These are phyloP conservation scores for Aspergillus fischeri DNA, from an alignment of 2,329 filamentous ascomycete genomes.

Conservation along the genomic window DNA sequence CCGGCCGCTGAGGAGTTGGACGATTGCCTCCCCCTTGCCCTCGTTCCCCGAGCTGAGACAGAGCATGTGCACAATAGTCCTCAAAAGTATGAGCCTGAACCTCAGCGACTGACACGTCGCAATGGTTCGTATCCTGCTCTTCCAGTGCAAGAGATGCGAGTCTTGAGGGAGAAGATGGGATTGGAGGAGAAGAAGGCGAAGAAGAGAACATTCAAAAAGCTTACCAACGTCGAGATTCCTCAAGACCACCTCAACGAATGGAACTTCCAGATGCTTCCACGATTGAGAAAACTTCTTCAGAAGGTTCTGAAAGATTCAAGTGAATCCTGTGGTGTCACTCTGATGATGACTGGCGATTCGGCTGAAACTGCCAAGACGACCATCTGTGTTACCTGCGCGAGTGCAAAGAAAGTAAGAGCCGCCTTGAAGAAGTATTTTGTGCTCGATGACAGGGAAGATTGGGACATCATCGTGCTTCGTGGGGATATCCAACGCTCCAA, in stretches of 20 bases:
- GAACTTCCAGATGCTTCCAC: constrained; percentile 55
- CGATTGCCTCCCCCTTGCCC: constrained; percentile 39
- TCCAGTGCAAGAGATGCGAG: constrained; percentile 22
- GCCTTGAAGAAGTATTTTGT: constrained; percentile 55
- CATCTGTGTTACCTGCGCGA: constrained; percentile 61
- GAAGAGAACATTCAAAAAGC: constrained; percentile 42
- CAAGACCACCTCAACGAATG: constrained; percentile 54
- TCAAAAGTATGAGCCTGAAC: constrained; percentile 12
- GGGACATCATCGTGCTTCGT: constrained; percentile 58
- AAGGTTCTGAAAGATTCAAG: constrained; percentile 55
- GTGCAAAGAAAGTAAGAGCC: constrained; percentile 54
- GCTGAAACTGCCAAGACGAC: constrained; percentile 56
- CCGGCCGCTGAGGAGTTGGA: constrained; percentile 39
- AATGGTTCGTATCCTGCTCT: constrained; percentile 16
- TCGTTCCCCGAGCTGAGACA: constrained; percentile 32
- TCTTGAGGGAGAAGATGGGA: constrained; percentile 18
- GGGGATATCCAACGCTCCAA: constrained; percentile 56
- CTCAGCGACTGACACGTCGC: constrained; percentile 12
- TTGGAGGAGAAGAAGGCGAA: constrained; percentile 29
- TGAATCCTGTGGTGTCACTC: constrained; percentile 58
- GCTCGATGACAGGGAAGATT: constrained; percentile 53
- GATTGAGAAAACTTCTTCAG: constrained; percentile 55
- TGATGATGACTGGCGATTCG: constrained; percentile 58
- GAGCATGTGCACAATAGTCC: constrained; percentile 18
- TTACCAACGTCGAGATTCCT: constrained; percentile 50